phyloP scores from a whole-genome alignment of 2,329 filamentous ascomycete species.

The Xylaria sp. region DNA sequence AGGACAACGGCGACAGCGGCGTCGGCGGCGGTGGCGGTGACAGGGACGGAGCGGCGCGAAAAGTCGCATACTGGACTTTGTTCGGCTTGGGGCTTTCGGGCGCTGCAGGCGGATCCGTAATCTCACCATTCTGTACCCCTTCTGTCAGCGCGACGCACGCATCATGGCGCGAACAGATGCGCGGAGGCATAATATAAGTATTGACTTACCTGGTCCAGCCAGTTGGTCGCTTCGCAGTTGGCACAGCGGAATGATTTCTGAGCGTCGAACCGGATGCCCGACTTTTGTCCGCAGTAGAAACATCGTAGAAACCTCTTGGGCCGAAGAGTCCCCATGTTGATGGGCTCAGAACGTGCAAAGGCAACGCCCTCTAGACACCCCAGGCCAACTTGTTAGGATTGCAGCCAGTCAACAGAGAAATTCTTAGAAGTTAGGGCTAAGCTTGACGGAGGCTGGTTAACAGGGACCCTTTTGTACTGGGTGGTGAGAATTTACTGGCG shows the following conservation, averaged over 20 bases:
- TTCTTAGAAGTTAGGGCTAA: neutral
- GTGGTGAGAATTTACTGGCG: conserved; percentile 16
- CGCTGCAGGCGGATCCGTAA: conserved; percentile 82
- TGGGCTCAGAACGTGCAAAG: conserved; percentile 24
- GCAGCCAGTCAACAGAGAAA: neutral
- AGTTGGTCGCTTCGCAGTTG: conserved; percentile 87
- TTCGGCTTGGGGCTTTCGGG: conserved; percentile 61
- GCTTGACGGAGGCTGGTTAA: conserved; percentile 8
- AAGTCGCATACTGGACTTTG: conserved; percentile 60
- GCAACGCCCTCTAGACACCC: conserved; percentile 16
- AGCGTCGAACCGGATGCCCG: conserved; percentile 68
- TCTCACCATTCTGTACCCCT: conserved; percentile 78
- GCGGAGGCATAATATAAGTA: neutral
- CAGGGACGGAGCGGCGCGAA: conserved; percentile 48
- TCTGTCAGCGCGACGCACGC: conserved; percentile 38
- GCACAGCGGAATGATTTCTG: conserved; percentile 76
- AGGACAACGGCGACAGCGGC: conserved; percentile 39
- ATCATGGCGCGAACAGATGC: conserved; percentile 18
- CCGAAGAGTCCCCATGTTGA: conserved; percentile 47
- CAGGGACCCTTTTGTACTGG: conserved; percentile 19
- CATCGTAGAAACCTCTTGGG: conserved; percentile 65
- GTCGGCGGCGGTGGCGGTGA: conserved; percentile 45
- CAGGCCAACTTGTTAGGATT: neutral
- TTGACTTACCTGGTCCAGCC: conserved; percentile 80
- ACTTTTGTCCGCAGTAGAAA: conserved; percentile 85